Base-by-base conservation (phyloP, 78 protist genomes). In the Guillardia theta region DNA sequence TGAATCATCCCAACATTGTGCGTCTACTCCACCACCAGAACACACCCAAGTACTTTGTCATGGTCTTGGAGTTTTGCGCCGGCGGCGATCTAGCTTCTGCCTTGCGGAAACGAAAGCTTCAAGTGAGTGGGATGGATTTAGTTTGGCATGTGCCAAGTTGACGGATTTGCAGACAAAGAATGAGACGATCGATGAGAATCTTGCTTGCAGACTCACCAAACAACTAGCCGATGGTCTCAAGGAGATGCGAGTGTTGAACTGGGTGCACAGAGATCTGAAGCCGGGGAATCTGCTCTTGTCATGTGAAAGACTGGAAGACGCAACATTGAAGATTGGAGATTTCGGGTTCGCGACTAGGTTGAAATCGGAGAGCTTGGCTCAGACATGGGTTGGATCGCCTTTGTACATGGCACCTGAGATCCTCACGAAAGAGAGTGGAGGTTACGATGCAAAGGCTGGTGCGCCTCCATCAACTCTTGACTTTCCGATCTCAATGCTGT, bases 331-430 rank as follows among this genome's bases (percentile, higher is more conserved):
- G 10, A 88, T 88, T 8, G 93, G 44, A 0, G 93, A 88, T 24
- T 88, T 88, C 30, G 93, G 93, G n/a, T 47, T 88, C 64, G 93
- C 93, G 93, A 12, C 27, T 2, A 10, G 93, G 36, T 36, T 58
- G 64, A 12, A 48, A 15, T 64, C 93, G 37, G 47, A 36, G 50
- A 33, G 27, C 27, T 27, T 88, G 53, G 76, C 76, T 10, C 70
- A 88, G 2, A 58, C 93, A 3, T 37, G 45, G 45, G 44, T 37
- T 4, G 93, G 93, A 36, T 43, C 54, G 22, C 93, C 93, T 8
- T 46, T 88, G 33, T 88, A 88, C 64, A 88, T 88, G 93, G 93
- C 93, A 4, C 93, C 93, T 18, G 93, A 88, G 76, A 48, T 88
- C 9, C 76, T 88, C 33, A 33, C 41, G 3, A 12, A 70, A 43